Evolutionary conservation across 2,329 filamentous ascomycete genomes (phyloP).

Genomic region (Cladosporium sp.): DNA sequence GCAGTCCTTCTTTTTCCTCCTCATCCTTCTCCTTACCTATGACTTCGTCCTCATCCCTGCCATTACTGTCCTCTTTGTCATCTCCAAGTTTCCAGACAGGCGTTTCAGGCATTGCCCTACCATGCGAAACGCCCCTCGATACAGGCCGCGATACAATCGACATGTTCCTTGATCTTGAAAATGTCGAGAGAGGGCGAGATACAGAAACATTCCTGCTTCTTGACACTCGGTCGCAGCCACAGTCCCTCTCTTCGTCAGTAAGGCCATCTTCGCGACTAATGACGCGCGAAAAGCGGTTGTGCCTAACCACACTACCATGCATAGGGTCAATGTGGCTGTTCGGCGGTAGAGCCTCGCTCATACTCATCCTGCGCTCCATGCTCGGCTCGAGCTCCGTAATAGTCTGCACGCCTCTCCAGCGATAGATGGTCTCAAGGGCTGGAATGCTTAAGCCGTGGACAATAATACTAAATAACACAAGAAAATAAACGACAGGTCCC

Average conservation of each 20-base stretch:
- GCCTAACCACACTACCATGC: conserved; percentile 7
- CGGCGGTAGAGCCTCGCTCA: conserved; percentile 10
- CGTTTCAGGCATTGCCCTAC: neutral
- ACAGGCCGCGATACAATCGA: neutral
- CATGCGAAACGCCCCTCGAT: neutral
- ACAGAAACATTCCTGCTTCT: too few relatives aligned
- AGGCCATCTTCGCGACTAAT: conserved; percentile 1
- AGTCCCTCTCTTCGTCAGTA: neutral
- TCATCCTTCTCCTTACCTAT: neutral
- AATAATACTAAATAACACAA: conserved; percentile 76
- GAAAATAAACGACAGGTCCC: conserved; percentile 73
- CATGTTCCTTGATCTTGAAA: neutral
- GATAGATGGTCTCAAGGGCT: conserved; percentile 10
- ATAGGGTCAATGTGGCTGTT: conserved; percentile 6
- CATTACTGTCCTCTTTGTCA: neutral
- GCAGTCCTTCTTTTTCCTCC: neutral
- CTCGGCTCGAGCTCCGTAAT: conserved; percentile 8
- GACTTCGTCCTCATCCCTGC: too few relatives aligned
- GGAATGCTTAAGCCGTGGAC: conserved; percentile 79
- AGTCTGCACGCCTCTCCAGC: conserved; percentile 9
- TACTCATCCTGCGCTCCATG: conserved; percentile 5
- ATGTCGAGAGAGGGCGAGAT: too few relatives aligned
- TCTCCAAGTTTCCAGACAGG: neutral
- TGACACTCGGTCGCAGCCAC: too few relatives aligned
- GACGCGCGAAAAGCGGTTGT: conserved; percentile 14